These are phyloP conservation scores for Nothophaeocryptopus gaeumannii DNA, from an alignment of 2,329 filamentous ascomycete genomes.

Conservation along the genomic window DNA sequence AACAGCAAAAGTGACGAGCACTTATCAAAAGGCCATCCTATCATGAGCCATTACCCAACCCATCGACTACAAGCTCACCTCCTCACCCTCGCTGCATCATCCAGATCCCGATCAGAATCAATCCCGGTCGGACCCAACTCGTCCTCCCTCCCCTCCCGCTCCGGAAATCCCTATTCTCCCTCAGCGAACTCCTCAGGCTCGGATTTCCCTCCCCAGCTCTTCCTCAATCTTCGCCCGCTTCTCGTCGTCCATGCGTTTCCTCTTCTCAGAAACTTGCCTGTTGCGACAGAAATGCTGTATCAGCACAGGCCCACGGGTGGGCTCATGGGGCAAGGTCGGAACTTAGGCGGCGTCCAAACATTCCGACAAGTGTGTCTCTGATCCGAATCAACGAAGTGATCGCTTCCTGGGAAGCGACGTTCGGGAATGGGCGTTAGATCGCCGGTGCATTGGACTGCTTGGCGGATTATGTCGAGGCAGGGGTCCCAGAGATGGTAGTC, in stretches of 20 bases:
- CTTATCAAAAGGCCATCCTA: too few species aligned
- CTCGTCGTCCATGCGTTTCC: background rate
- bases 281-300: too few species aligned
- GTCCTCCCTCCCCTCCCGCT: background rate
- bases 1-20: too few species aligned
- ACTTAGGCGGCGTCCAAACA: background rate
- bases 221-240: background rate
- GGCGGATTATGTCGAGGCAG: slow-evolving; percentile 60
- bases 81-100: too few species aligned
- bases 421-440: slow-evolving; percentile 46
- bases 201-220: background rate
- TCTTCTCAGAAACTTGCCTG: background rate
- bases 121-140: background rate
- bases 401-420: slow-evolving; percentile 9
- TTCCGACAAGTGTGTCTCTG: background rate
- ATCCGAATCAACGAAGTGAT: background rate
- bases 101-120: too few species aligned
- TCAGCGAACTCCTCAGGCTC: background rate
- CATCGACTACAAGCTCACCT: too few species aligned
- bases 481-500: slow-evolving; percentile 38
- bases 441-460: slow-evolving; percentile 62
- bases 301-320: too few species aligned
- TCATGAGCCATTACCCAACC: too few species aligned
- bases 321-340: too few species aligned
- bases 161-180: background rate